Base-by-base conservation (phyloP, 768 basidiomycete species). In the Strobilomyces confusus region DNA sequence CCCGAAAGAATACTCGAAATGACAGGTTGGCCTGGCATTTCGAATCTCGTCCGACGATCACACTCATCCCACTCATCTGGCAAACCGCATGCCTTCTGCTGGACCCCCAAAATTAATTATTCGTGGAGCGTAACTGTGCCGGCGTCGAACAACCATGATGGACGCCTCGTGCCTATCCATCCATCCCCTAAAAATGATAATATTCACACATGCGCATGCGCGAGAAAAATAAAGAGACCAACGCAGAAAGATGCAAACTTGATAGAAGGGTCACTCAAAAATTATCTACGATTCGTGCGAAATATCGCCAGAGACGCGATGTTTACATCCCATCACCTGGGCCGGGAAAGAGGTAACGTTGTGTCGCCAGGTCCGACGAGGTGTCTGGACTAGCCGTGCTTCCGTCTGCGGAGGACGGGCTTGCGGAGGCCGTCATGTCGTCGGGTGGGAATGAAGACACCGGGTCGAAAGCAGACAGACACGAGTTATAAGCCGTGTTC, bases 361-460 rank as follows among this genome's bases (percentile, higher is more conserved):
- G 59, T 14, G 55, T 56, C 0, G 33, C 22, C 38, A 64, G 13
- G 22, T 64, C 64, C 33, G 46, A 48, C 44, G 62, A 53, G 11
- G 52, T 9, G 47, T 67, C 64, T n/a, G 63, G 54, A 44, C 59
- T 61, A 3, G 42, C 49, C 9, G 61, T 49, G n/a, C 54, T 36
- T 5, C 50, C 65, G 13, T 65, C 60, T 43, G 41, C 60, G 1
- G 64, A 62, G 2, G 63, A 56, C 20, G 64, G 63, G 34, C 63
- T 65, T 19, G 56, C 60, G n/a, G 64, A 63, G 1, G 60, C 40
- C 12, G 60, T 58, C 53, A 55, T 49, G 3, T 65, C 63, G 25
- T 62, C 55, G 9, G 53, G 50, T 9, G 46, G 26, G 34, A 59
- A 17, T 13, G 64, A 54, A 42, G 52, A 52, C 9, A 50, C 29